These are phyloP conservation scores for Mycosphaerella arachidis DNA, from an alignment of 2,329 filamentous ascomycete genomes.

Conservation along the genomic window DNA sequence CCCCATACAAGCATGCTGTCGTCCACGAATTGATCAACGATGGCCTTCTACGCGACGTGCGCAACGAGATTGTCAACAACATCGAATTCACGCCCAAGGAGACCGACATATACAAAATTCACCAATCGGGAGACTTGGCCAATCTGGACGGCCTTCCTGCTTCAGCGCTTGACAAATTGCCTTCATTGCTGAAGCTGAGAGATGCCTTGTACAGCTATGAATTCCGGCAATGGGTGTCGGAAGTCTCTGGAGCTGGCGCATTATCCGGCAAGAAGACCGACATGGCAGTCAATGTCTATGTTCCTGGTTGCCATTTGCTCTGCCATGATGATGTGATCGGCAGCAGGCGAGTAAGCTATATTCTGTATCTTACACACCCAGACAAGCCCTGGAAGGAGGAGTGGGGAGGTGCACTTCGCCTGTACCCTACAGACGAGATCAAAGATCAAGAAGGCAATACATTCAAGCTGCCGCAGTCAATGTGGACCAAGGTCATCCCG, in stretches of 20 bases:
- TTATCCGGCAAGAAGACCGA: conserved; percentile 93
- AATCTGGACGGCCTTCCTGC: conserved; percentile 93
- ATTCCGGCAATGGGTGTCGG: conserved; percentile 84
- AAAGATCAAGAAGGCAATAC: conserved; percentile 61
- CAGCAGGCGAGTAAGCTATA: conserved; percentile 93
- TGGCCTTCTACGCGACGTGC: conserved; percentile 75
- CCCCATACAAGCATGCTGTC: conserved; percentile 86
- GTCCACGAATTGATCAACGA: conserved; percentile 78
- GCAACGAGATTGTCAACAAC: conserved; percentile 81
- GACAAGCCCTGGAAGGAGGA: conserved; percentile 83
- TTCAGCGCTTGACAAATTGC: conserved; percentile 76
- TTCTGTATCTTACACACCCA: conserved; percentile 90
- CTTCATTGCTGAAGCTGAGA: conserved; percentile 84
- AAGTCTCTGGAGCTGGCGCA: conserved; percentile 79
- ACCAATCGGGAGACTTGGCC: conserved; percentile 94
- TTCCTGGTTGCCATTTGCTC: conserved; percentile 87
- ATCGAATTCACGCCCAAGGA: conserved; percentile 97
- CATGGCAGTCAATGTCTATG: conserved; percentile 99
- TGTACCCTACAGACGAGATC: conserved; percentile 69
- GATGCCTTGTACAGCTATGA: conserved; percentile 87
- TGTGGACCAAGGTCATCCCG: conserved; percentile 77
- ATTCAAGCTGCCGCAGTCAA: conserved; percentile 74
- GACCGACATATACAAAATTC: conserved; percentile 99
- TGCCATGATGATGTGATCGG: conserved; percentile 99
- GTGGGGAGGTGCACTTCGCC: conserved; percentile 86